Percentiles rank a stretch among this genome's conserved stretches.
These are phyloP conservation scores for Gaultheria prostrata DNA, from an alignment of 148 eudicot genomes.

Conservation along the genomic window DNA sequence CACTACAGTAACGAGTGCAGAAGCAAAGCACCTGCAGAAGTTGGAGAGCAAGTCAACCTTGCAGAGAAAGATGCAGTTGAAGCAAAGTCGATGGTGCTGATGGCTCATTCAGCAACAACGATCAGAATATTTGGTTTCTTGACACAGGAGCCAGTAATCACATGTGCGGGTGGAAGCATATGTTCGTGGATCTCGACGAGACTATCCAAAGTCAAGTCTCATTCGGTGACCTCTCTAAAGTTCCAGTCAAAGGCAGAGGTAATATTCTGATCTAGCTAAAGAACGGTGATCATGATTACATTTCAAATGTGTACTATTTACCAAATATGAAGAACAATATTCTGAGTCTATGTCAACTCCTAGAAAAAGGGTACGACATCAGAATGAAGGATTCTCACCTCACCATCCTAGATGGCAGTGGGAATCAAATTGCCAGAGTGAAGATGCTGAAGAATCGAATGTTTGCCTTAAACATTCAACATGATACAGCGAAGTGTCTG, in stretches of 20 bases:
- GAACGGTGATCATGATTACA: not conserved
- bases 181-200: not conserved
- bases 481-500: not conserved
- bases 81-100: not conserved
- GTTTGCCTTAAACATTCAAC: not conserved
- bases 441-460: not conserved
- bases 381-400: not conserved
- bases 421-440: not conserved
- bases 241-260: not conserved
- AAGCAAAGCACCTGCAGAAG: not conserved
- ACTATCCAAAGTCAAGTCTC: not conserved
- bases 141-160: not conserved
- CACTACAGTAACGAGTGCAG: not conserved
- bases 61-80: not conserved
- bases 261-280: not conserved
- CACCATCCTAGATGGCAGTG: not conserved
- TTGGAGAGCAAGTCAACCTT: too few relatives aligned
- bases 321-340: not conserved
- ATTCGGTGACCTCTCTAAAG: not conserved
- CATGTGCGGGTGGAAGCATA: not conserved
- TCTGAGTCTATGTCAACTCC: not conserved
- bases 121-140: not conserved
- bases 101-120: not conserved
- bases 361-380: not conserved
- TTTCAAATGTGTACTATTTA: not conserved